Evolutionary conservation across 495 filamentous ascomycete species (phyloP).

Genomic region (Penicillium manginii): DNA sequence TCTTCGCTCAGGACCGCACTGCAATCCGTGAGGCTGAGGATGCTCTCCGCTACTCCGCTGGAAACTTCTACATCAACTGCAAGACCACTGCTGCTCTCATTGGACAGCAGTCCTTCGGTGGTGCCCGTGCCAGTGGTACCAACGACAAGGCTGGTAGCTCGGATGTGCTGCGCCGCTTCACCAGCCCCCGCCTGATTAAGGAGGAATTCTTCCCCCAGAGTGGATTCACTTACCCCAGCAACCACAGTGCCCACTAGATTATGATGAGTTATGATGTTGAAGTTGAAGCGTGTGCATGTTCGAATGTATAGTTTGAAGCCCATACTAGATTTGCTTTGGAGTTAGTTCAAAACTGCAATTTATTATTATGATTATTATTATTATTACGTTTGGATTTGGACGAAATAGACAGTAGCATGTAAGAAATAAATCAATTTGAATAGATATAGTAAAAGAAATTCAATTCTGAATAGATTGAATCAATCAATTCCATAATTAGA

Average conservation of each 20-base stretch:
- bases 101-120: conserved; percentile 82
- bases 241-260: conserved; percentile 61
- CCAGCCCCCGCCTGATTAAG: conserved; percentile 75
- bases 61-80: conserved; percentile 89
- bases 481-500: no score
- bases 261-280: not conserved
- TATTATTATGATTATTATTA: not conserved
- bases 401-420: not conserved
- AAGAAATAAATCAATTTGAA: not conserved
- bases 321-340: conserved; percentile 6
- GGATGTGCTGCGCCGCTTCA: conserved; percentile 68
- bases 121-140: conserved; percentile 73
- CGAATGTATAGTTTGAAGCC: conserved; percentile 4
- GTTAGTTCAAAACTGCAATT: conserved; percentile 2
- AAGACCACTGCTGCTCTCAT: conserved; percentile 83
- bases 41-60: conserved; percentile 72
- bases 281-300: not conserved
- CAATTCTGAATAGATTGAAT: no score
- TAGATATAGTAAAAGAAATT: no score
- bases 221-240: conserved; percentile 73
- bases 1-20: conserved; percentile 72
- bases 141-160: conserved; percentile 82
- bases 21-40: conserved; percentile 74
- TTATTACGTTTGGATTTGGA: not conserved
- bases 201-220: conserved; percentile 70